phyloP scores from a whole-genome alignment of 106 monocot genomes.

The Ottelia alismoides region DNA sequence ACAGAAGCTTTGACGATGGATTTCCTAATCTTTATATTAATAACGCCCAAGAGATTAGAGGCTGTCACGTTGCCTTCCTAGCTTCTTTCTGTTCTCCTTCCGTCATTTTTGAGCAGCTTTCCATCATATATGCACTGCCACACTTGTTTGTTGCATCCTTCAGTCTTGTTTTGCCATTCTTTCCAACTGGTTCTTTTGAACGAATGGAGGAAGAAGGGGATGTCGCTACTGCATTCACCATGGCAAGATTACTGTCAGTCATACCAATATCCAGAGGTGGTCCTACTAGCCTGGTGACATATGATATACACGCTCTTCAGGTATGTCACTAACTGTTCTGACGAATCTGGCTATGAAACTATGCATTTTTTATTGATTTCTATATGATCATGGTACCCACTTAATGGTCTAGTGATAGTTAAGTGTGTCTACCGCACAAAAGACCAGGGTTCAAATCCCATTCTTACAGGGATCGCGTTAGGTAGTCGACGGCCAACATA shows the following conservation, averaged over 20 bases:
- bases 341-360: too few species aligned
- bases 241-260: constrained; percentile 86
- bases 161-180: constrained; percentile 86
- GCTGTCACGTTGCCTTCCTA: constrained; percentile 91
- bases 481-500: too few species aligned
- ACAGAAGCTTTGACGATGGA: constrained; percentile 91
- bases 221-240: constrained; percentile 93
- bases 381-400: too few species aligned
- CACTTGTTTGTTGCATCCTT: constrained; percentile 89
- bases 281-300: constrained; percentile 84
- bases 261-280: constrained; percentile 94
- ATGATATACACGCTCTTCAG: constrained; percentile 97
- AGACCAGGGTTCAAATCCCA: too few species aligned
- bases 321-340: too few species aligned
- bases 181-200: constrained; percentile 96
- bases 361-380: too few species aligned
- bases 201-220: constrained; percentile 97
- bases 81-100: constrained; percentile 88
- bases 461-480: too few species aligned
- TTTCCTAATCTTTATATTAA: constrained; percentile 97
- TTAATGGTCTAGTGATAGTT: too few species aligned
- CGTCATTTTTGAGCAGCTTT: constrained; percentile 94
- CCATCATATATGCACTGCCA: constrained; percentile 91
- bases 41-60: constrained; percentile 84
- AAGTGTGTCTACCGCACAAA: too few species aligned